These are phyloP conservation scores for Bertia moriformis DNA, from an alignment of 2,329 filamentous ascomycete genomes.

Conservation along the genomic window DNA sequence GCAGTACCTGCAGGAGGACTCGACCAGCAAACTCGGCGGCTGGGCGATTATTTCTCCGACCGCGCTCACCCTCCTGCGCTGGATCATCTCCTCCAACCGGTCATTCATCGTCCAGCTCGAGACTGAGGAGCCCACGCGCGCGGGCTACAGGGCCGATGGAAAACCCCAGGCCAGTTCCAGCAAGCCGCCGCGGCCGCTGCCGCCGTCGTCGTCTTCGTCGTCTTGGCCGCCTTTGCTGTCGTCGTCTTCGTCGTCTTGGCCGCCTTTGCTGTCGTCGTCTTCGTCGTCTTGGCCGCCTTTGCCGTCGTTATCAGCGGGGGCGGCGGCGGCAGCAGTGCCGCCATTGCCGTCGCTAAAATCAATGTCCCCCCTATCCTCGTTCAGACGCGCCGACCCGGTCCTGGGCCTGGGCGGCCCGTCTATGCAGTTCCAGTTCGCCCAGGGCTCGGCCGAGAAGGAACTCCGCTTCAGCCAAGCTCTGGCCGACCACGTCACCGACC, in stretches of 20 bases:
- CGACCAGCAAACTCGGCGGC: conserved; percentile 22
- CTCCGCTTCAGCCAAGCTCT: conserved; percentile 56
- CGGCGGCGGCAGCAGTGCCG: conserved; percentile 2
- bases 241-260: too few species aligned
- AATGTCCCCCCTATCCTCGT: conserved; percentile 6
- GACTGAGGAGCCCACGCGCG: conserved; percentile 12
- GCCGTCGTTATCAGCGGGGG: conserved; percentile 5
- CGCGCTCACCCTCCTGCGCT: conserved; percentile 57
- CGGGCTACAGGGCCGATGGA: conserved; percentile 5
- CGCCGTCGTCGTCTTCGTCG: background rate
- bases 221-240: too few species aligned
- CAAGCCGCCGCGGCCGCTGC: too few species aligned
- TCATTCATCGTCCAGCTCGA: conserved; percentile 73
- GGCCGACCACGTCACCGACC: conserved; percentile 19
- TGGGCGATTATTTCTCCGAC: conserved; percentile 47
- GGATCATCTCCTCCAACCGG: conserved; percentile 81
- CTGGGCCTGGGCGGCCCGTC: conserved; percentile 51
- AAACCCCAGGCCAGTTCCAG: background rate
- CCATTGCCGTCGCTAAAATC: conserved; percentile 4
- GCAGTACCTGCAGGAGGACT: conserved; percentile 24
- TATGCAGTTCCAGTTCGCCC: conserved; percentile 75
- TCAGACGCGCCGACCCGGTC: conserved; percentile 26
- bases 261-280: too few species aligned
- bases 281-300: conserved; percentile 3
- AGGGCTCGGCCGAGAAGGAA: conserved; percentile 80